Evolutionary conservation across 1,284 basidiomycete genomes (phyloP).

Genomic region (Ceratobasidium sp.): DNA sequence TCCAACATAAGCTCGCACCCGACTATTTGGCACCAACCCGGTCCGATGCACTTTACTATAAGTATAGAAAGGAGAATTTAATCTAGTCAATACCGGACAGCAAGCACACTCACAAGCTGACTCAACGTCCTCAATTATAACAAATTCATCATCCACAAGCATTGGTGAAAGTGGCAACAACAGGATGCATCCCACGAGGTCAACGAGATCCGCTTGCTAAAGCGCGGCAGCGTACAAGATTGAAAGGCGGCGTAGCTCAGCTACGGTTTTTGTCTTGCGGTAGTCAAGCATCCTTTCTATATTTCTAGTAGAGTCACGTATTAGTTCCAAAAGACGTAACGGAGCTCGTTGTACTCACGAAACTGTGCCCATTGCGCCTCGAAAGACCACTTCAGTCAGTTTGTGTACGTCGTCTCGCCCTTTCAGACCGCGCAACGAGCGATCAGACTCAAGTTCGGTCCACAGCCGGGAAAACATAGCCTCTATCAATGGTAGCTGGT

Average conservation of each 20-base stretch:
- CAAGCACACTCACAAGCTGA: not conserved
- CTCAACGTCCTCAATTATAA: not conserved
- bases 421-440: not conserved
- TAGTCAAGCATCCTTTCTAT: not conserved
- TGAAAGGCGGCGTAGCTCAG: constrained; percentile 1
- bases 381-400: not conserved
- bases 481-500: not conserved
- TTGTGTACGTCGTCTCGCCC: constrained; percentile 1
- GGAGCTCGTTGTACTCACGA: not conserved
- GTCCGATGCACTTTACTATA: not conserved
- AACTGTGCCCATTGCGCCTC: not conserved
- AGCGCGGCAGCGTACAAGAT: not conserved
- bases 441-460: not conserved
- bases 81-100: not conserved
- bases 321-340: no score
- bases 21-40: not conserved
- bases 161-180: not conserved
- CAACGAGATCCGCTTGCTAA: not conserved
- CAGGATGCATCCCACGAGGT: not conserved
- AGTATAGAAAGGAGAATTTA: not conserved
- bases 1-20: constrained; percentile 8
- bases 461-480: not conserved
- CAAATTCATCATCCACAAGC: not conserved
- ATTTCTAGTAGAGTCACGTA: not conserved
- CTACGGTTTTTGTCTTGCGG: not conserved